Evolutionary conservation across 345 rosid species (phyloP).

Genomic region (Citrus unshiu): DNA sequence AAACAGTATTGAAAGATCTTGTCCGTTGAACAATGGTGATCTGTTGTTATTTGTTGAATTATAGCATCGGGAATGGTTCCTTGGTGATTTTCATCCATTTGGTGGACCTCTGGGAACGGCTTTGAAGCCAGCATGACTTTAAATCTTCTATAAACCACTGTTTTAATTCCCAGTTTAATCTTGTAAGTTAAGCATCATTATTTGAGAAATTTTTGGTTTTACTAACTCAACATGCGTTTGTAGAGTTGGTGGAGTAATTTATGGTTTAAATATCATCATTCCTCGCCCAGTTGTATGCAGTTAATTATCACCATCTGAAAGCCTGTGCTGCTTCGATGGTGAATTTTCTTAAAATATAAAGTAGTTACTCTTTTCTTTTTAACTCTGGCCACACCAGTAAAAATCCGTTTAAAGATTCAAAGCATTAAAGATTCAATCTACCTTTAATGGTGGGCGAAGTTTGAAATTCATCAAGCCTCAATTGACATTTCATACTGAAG

Average conservation of each 20-base stretch:
- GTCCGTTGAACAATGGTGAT: conserved; percentile 32
- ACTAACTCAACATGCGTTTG: neutral
- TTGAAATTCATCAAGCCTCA: neutral
- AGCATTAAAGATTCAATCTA: neutral
- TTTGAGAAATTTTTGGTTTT: neutral
- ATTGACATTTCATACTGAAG: neutral
- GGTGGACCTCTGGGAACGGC: neutral
- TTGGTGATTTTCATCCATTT: neutral
- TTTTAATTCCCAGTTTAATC: conserved; percentile 1
- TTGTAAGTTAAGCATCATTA: neutral
- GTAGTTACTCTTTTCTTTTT: neutral
- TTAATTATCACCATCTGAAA: no score
- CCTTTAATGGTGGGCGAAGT: neutral
- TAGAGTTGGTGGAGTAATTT: neutral
- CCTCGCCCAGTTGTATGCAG: no score
- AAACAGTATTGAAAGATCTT: conserved; percentile 74
- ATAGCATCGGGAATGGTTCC: neutral
- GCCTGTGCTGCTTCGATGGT: neutral
- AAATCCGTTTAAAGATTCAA: neutral
- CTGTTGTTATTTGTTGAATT: conserved; percentile 2
- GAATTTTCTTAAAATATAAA: neutral
- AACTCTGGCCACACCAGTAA: neutral
- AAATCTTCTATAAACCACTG: neutral
- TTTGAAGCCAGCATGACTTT: neutral
- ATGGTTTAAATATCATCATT: no score